These are phyloP conservation scores for Suillus paluster DNA, from an alignment of 768 basidiomycete genomes.

Conservation along the genomic window DNA sequence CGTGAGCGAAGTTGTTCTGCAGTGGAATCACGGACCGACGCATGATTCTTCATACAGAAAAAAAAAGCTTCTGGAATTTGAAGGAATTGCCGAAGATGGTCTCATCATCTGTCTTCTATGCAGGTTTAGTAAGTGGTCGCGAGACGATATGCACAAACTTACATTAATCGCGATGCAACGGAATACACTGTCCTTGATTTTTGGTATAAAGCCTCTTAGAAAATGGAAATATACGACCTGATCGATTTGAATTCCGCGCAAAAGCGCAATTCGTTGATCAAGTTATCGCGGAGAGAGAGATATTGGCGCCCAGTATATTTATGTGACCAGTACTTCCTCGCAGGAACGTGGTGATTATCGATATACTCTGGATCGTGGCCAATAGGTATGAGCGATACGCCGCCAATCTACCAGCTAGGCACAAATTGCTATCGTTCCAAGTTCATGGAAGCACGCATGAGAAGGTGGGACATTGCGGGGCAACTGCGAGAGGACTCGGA, in stretches of 20 bases:
- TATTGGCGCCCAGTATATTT: too few species aligned
- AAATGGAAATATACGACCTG: not conserved
- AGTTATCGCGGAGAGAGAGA: slow-evolving; percentile 1
- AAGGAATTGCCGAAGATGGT: not conserved
- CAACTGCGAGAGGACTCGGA: not conserved
- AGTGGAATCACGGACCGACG: not conserved
- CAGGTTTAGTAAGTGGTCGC: not conserved
- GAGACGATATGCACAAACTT: not conserved
- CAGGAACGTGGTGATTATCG: not conserved
- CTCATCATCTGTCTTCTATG: not conserved
- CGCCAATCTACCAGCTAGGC: not conserved
- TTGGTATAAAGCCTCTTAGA: not conserved
- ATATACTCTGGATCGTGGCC: not conserved
- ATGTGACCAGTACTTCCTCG: not conserved
- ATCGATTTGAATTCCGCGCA: not conserved
- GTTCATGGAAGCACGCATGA: not conserved
- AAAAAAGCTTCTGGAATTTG: not conserved
- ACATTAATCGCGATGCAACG: not conserved
- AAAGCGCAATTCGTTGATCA: not conserved
- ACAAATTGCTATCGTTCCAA: not conserved
- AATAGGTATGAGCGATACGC: not conserved
- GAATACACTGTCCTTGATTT: too few species aligned
- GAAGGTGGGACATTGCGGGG: not conserved
- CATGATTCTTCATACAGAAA: not conserved
- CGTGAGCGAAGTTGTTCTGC: not conserved